These are phyloP conservation scores for Cladosporium sp. DNA, from an alignment of 2,329 filamentous ascomycete genomes.

Conservation along the genomic window DNA sequence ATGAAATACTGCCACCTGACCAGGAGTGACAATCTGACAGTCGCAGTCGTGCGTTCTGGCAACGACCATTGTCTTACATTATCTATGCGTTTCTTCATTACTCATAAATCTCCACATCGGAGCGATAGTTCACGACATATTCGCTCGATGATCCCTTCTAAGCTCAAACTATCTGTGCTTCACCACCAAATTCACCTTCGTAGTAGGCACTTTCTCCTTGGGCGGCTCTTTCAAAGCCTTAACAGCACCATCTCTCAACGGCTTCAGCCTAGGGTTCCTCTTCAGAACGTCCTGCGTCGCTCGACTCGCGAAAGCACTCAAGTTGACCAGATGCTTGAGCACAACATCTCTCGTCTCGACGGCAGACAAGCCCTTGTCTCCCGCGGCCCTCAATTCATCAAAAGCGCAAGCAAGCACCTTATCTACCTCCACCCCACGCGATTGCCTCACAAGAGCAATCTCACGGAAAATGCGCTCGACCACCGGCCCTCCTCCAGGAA, in stretches of 20 bases:
- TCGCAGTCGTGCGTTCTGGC: no score
- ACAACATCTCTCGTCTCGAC: conserved; percentile 21
- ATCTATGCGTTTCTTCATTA: no score
- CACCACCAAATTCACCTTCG: conserved; percentile 25
- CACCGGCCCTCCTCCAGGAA: conserved; percentile 23
- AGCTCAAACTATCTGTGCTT: conserved; percentile 16
- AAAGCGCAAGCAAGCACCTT: conserved; percentile 21
- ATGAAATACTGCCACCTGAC: not conserved
- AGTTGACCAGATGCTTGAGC: conserved; percentile 20
- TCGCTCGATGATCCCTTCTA: not conserved
- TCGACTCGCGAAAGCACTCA: conserved; percentile 21
- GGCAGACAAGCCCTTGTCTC: conserved; percentile 18
- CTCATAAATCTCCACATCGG: no score
- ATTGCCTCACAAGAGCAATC: conserved; percentile 22
- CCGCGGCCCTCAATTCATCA: conserved; percentile 20
- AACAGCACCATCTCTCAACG: conserved; percentile 17
- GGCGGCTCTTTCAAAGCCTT: conserved; percentile 19
- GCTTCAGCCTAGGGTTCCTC: conserved; percentile 26
- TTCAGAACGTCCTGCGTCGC: conserved; percentile 24
- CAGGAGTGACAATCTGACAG: no score
- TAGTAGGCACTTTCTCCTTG: conserved; percentile 21
- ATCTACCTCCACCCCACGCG: conserved; percentile 25
- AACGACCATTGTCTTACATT: no score
- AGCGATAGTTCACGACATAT: no score
- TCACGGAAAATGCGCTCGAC: conserved; percentile 28